Evolutionary conservation across 2,329 filamentous ascomycete genomes (phyloP).

Genomic region (Ophiostoma sp.): DNA sequence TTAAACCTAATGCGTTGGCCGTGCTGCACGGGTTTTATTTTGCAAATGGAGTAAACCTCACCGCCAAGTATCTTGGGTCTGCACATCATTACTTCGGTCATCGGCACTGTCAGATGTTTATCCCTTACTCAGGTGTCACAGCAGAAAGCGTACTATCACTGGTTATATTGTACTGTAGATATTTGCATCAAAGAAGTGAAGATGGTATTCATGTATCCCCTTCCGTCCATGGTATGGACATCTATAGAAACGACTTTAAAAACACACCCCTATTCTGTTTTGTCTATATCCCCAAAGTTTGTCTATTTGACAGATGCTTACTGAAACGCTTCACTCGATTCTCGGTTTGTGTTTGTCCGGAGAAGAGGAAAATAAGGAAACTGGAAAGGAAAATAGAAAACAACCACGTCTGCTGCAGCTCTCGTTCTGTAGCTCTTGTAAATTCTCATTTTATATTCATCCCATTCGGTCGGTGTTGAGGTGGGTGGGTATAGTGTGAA

Average conservation of each 20-base stretch:
- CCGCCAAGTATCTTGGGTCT: not conserved
- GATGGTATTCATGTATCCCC: slow-evolving; percentile 15
- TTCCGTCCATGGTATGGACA: not conserved
- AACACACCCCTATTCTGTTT: not conserved
- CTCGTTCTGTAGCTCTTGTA: not conserved
- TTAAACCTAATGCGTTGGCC: not conserved
- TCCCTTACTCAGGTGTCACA: not conserved
- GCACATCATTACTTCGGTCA: not conserved
- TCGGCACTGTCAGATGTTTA: not conserved
- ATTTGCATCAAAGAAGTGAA: slow-evolving; percentile 4
- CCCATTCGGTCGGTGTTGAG: not conserved
- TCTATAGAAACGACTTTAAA: not conserved
- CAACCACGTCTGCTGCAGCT: not conserved
- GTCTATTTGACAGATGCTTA: not conserved
- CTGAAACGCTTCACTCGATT: slow-evolving; percentile 1
- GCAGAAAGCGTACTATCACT: not conserved
- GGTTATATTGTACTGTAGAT: not conserved
- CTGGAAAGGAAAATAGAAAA: not conserved
- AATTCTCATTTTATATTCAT: not conserved
- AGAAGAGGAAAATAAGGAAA: not conserved
- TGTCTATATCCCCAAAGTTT: not conserved
- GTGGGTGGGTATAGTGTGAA: slow-evolving; percentile 9
- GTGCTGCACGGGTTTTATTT: slow-evolving; percentile 2
- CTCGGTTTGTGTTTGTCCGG: not conserved
- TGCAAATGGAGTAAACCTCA: not conserved